A percentile compares a stretch with the other conserved stretches of the same genome.
phyloP scores from a whole-genome alignment of 331 rosid genomes.

The Arachis monticola region DNA sequence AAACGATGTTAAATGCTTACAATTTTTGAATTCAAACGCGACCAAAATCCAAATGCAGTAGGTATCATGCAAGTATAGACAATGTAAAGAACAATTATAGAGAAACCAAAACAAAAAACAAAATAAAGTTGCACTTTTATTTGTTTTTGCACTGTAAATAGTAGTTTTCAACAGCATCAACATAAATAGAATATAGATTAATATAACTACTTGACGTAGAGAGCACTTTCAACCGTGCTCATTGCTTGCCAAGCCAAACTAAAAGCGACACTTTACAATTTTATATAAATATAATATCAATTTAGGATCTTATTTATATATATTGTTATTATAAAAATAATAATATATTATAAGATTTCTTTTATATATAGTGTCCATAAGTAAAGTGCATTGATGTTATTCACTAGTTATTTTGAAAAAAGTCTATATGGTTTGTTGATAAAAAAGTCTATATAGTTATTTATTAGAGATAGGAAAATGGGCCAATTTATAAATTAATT shows the following conservation, averaged over 20 bases:
- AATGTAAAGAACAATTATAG: slow-evolving; percentile 30
- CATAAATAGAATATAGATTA: not conserved
- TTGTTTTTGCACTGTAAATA: not conserved
- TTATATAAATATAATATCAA: too few species aligned
- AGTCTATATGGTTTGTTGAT: too few species aligned
- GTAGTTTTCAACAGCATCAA: slow-evolving; percentile 1
- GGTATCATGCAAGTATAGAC: not conserved
- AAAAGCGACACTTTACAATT: slow-evolving; percentile 24
- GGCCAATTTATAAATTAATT: too few species aligned
- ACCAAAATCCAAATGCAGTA: not conserved
- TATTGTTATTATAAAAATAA: too few species aligned
- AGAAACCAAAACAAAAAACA: slow-evolving; percentile 1
- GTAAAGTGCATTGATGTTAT: too few species aligned
- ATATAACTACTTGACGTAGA: slow-evolving; percentile 15
- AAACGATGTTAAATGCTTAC: not conserved
- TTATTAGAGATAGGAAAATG: too few species aligned
- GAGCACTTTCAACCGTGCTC: slow-evolving; percentile 40
- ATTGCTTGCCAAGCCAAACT: slow-evolving; percentile 39
- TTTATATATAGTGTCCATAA: too few species aligned
- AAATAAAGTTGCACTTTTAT: slow-evolving; percentile 1
- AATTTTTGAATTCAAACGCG: not conserved
- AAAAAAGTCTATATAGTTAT: too few species aligned
- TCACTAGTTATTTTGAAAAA: too few species aligned
- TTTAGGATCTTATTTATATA: too few species aligned
- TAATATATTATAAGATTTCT: too few species aligned